Base-by-base conservation (phyloP, 805 yeast genomes). In the Candida oleophila region DNA sequence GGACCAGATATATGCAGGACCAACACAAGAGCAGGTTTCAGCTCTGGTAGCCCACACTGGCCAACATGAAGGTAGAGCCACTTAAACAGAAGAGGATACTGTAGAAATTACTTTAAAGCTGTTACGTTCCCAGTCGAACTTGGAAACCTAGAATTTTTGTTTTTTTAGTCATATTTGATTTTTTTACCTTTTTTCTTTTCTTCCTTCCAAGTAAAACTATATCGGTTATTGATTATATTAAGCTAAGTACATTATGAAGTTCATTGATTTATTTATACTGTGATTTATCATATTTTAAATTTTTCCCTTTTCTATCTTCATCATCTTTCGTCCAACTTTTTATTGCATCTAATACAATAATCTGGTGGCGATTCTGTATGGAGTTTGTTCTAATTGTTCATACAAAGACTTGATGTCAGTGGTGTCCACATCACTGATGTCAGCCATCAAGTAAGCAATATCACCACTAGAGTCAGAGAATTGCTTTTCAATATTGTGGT, bases 381-480 rank as follows among this genome's bases (percentile, higher is more conserved):
- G 90, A 41, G 98, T 92, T 62, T 82, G 80, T 69, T 87, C 95
- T 59, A 94, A 81, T 66, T 87, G 86, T 62, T 87, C 87, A 68
- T 91, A 85, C 54, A 94, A 79, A 21, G 81, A 73, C 70, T 87
- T 89, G 71, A 94, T 89, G 64, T 90, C 97, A 53, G 82, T 81
- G 50, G 76, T 74, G 57, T 84, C 80, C 45, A 92, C 97, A 54
- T 87, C 87, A 36, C 94, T 80, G 60, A 94, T 89, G 71, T 94
- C 99, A 35, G 98, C 97, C 96, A 94, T 91, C 69, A 94, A 79
- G 73, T 94, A 94, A 49, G 99, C 99, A 62, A 94, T 85, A 49
- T 89, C 96, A 54, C 96, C 96, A 64, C 87, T 82, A 21, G 97
- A 90, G 68, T 94, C 98, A n/a, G 97, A 87, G 73, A 83, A 94